Conservation (phyloP, 108 stramenopile species). For the Mayamaea pseudoterrestris region DNA sequence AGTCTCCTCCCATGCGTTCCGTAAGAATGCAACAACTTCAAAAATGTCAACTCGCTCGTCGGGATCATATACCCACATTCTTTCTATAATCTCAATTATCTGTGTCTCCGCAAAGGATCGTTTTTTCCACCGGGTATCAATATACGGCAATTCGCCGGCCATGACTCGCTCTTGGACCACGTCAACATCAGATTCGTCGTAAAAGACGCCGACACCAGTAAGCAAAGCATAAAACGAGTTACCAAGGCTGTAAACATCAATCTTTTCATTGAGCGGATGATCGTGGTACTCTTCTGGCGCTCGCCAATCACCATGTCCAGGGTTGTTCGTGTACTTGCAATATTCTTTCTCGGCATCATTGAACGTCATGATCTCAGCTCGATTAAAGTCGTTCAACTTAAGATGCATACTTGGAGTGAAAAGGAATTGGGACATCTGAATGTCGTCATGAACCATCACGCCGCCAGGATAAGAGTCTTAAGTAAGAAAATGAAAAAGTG, state of each 20-base stretch:
- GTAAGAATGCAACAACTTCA: conserved; percentile 26
- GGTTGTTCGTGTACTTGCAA: conserved; percentile 48
- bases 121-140: conserved; percentile 38
- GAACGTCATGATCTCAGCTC: conserved; percentile 56
- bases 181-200: conserved; percentile 11
- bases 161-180: conserved; percentile 24
- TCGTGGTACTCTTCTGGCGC: conserved; percentile 57
- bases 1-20: too few relatives aligned
- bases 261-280: conserved; percentile 40
- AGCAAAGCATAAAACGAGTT: conserved; percentile 52
- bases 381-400: conserved; percentile 76
- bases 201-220: conserved; percentile 20
- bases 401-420: conserved; percentile 7
- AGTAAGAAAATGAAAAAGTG: too few relatives aligned
- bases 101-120: conserved; percentile 34
- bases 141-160: conserved; percentile 27
- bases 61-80: conserved; percentile 36
- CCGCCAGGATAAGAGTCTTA: conserved; percentile 13
- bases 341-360: conserved; percentile 34
- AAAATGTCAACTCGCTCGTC: conserved; percentile 50
- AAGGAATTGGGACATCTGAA: conserved; percentile 73
- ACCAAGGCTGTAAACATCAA: conserved; percentile 66
- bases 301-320: conserved; percentile 13
- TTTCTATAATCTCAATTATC: conserved; percentile 37
- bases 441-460: conserved; percentile 58